A percentile compares a stretch with the other conserved stretches of the same genome.
phyloP scores from a whole-genome alignment of 2,329 filamentous ascomycete species.

The Shiraia bambusicola region DNA sequence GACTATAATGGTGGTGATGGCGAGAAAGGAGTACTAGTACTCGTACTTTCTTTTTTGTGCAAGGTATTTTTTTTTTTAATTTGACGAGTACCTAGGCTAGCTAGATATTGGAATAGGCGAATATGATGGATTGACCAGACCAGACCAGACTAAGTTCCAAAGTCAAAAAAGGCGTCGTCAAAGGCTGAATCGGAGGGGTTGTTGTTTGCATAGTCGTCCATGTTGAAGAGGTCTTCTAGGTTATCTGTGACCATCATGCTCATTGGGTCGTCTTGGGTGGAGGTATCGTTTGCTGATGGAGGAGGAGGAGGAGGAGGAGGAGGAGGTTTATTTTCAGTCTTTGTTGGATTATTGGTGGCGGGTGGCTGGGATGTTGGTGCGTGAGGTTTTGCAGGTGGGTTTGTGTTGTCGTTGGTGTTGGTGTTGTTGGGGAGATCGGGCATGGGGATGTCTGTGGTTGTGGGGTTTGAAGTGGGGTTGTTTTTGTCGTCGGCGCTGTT shows the following conservation, averaged over 20 bases:
- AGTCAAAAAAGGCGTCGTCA: conserved; percentile 44
- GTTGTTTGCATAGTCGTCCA: conserved; percentile 34
- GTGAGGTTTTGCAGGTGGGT: conserved; percentile 6
- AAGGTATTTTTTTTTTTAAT: no score
- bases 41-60: no score
- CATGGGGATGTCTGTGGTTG: conserved; percentile 33
- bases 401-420: conserved; percentile 10
- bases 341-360: no score
- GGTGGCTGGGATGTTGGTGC: no score
- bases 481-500: conserved; percentile 24
- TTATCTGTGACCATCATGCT: conserved; percentile 35
- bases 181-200: conserved; percentile 40
- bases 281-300: conserved; percentile 8
- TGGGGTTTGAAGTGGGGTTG: conserved; percentile 10
- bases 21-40: no score
- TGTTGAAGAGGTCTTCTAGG: conserved; percentile 40
- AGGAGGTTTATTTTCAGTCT: no score
- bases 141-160: conserved; percentile 9
- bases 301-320: no score
- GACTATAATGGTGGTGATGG: no score
- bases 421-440: conserved; percentile 30
- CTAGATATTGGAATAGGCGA: no score
- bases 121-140: no score
- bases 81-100: no score
- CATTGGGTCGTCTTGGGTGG: conserved; percentile 23